Percentiles rank a stretch among this genome's conserved stretches.
These are phyloP conservation scores for Microstegium vimineum DNA, from an alignment of 176 grass and related monocot species.

Conservation along the genomic window DNA sequence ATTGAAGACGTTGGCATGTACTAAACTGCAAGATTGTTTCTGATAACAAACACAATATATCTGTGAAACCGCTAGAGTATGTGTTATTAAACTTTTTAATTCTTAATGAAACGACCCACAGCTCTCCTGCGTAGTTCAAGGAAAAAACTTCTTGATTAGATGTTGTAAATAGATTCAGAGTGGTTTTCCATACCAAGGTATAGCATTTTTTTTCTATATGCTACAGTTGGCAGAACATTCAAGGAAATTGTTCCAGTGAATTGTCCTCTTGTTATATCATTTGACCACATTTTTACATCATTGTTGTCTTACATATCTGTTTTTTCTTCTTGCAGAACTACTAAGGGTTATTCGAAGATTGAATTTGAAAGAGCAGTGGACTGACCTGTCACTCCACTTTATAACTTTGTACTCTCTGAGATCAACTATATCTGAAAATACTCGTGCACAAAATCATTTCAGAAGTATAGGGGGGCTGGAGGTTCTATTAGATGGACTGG, in stretches of 20 bases:
- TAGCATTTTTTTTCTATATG: not conserved
- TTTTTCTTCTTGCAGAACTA: constrained; percentile 74
- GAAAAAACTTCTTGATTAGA: not conserved
- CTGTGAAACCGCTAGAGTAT: not conserved
- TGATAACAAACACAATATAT: not conserved
- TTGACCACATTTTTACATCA: constrained; percentile 1
- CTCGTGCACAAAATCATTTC: constrained; percentile 95
- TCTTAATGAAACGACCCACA: not conserved
- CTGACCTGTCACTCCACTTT: constrained; percentile 81
- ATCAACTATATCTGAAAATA: constrained; percentile 81
- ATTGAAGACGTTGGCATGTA: not conserved
- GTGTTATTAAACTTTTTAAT: not conserved
- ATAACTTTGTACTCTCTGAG: constrained; percentile 75
- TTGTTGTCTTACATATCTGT: constrained; percentile 22
- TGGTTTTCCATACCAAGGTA: constrained; percentile 6
- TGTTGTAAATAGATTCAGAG: not conserved
- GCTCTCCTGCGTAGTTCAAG: not conserved
- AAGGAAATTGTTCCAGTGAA: constrained; percentile 7
- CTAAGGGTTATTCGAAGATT: constrained; percentile 90
- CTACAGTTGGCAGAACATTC: constrained; percentile 3
- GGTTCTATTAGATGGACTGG: constrained; percentile 94
- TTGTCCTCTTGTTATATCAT: constrained; percentile 12
- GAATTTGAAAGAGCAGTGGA: constrained; percentile 95
- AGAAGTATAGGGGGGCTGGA: constrained; percentile 97
- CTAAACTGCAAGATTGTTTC: not conserved